phyloP scores from a whole-genome alignment of 2,329 filamentous ascomycete species.

The Trichoderma hamatum region DNA sequence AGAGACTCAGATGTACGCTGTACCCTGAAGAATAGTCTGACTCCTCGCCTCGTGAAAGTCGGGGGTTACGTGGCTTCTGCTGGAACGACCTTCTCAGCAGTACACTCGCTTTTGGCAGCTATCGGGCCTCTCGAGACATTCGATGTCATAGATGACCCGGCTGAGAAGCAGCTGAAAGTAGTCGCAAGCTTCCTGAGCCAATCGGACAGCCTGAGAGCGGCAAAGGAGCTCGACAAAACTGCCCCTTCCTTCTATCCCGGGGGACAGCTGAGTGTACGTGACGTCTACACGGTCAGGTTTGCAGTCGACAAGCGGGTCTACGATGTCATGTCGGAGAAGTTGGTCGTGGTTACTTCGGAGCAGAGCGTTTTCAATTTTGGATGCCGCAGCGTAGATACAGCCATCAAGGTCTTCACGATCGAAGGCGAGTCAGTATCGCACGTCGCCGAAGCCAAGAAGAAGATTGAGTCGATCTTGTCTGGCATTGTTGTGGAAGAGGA shows the following conservation, averaged over 20 bases:
- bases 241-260: conserved; percentile 37
- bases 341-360: no score
- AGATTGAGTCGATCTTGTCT: conserved; percentile 6
- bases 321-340: conserved; percentile 23
- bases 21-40: neutral
- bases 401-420: conserved; percentile 3
- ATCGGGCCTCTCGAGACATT: conserved; percentile 42
- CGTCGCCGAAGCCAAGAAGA: conserved; percentile 1
- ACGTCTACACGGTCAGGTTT: conserved; percentile 44
- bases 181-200: conserved; percentile 45
- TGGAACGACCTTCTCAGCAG: conserved; percentile 29
- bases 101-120: conserved; percentile 38
- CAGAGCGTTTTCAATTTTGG: no score
- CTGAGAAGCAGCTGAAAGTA: conserved; percentile 41
- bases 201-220: conserved; percentile 39
- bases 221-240: conserved; percentile 29
- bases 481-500: conserved; percentile 4
- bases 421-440: conserved; percentile 5
- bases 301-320: conserved; percentile 43
- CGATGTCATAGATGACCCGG: conserved; percentile 30
- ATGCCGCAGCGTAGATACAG: neutral
- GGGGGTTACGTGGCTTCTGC: no score
- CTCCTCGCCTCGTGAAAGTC: no score
- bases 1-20: neutral
- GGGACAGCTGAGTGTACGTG: conserved; percentile 42